phyloP scores from a whole-genome alignment of 163 green algal genomes.

The Prototheca wickerhamii region DNA sequence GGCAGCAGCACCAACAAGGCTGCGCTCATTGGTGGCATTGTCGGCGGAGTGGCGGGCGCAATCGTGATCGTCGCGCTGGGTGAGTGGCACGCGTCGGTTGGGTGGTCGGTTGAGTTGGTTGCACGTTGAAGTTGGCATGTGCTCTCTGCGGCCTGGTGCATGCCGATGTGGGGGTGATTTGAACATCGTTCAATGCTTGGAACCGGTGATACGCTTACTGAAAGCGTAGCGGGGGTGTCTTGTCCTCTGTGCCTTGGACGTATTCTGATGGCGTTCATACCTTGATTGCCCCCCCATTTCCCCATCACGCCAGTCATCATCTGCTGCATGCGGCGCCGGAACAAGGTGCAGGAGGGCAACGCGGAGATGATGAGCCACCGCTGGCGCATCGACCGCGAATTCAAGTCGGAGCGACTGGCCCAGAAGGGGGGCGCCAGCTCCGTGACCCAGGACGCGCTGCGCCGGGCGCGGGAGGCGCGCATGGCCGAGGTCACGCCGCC shows the following conservation, averaged over 20 bases:
- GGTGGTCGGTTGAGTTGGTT: background rate
- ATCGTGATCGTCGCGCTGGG: background rate
- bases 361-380: slow-evolving; percentile 6
- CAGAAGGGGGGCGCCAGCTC: background rate
- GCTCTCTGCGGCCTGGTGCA: background rate
- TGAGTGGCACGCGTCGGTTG: background rate
- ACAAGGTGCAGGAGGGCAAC: background rate
- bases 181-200: background rate
- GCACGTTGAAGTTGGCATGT: background rate
- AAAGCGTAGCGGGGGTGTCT: background rate
- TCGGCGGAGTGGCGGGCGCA: slow-evolving; percentile 1
- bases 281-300: background rate
- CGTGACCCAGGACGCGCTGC: background rate
- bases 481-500: background rate
- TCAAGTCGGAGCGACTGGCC: background rate
- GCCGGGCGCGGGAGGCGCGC: background rate
- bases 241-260: background rate
- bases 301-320: background rate
- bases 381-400: slow-evolving; percentile 6
- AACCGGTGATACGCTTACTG: background rate
- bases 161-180: too few relatives aligned
- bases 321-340: background rate
- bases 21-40: slow-evolving; percentile 11
- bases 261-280: background rate
- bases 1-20: slow-evolving; percentile 8